These are phyloP conservation scores for Daldinia decipiens DNA, from an alignment of 495 filamentous ascomycete species.

Conservation along the genomic window DNA sequence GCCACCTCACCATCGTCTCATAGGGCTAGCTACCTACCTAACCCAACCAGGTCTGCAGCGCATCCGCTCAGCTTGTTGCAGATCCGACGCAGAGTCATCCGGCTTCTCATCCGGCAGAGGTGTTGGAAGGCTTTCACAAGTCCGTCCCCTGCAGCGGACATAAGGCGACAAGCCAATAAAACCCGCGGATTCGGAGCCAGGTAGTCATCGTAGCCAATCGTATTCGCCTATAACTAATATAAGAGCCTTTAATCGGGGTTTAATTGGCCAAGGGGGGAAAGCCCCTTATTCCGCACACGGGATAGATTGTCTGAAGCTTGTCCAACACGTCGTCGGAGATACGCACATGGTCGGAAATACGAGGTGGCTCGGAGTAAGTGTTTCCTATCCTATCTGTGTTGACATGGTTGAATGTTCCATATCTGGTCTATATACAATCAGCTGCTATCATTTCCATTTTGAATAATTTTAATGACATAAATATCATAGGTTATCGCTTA, in stretches of 20 bases:
- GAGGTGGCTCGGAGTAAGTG: not conserved
- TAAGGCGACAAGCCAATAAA: not conserved
- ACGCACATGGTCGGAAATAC: not conserved
- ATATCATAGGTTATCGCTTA: too few relatives aligned
- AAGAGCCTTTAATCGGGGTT: not conserved
- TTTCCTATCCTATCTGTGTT: too few relatives aligned
- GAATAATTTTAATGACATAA: too few relatives aligned
- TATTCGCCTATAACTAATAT: not conserved
- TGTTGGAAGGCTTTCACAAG: not conserved
- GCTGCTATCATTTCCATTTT: too few relatives aligned
- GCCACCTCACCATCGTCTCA: not conserved
- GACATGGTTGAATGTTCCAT: too few relatives aligned
- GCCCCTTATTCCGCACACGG: not conserved
- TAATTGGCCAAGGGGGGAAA: not conserved
- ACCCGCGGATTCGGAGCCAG: not conserved
- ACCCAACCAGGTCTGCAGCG: not conserved
- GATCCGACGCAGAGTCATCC: slow-evolving; percentile 1
- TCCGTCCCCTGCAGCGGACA: not conserved
- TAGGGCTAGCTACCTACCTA: not conserved
- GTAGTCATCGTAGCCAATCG: not conserved
- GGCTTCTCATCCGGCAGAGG: slow-evolving; percentile 2
- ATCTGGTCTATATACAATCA: too few relatives aligned
- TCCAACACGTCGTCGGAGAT: not conserved
- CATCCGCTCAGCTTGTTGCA: not conserved
- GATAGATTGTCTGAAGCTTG: not conserved